Conservation (phyloP, 2,329 filamentous ascomycete species). For the Fusarium lateritium region DNA sequence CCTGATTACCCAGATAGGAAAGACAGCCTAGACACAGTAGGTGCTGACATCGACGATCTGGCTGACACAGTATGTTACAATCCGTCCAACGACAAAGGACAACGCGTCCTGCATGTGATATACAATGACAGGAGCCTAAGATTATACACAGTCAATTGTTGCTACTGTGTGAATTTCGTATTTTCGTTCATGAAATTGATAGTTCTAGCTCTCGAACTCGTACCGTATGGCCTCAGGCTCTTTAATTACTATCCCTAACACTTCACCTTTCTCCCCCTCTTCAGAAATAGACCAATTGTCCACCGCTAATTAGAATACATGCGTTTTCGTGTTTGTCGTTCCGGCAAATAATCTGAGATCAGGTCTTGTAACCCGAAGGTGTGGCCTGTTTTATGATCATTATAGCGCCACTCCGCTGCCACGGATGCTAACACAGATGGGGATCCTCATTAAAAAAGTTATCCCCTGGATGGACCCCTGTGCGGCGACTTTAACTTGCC, state of each 20-base stretch:
- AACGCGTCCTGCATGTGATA: constrained; percentile 11
- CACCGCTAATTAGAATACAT: constrained; percentile 37
- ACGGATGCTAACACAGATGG: constrained; percentile 42
- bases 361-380: constrained; percentile 24
- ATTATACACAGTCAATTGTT: not conserved
- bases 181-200: not conserved
- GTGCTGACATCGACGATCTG: constrained; percentile 1
- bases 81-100: not conserved
- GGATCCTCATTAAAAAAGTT: constrained; percentile 53
- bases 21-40: constrained; percentile 10
- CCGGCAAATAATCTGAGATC: constrained; percentile 34
- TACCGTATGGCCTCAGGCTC: not conserved
- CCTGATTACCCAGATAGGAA: constrained; percentile 29
- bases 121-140: not conserved
- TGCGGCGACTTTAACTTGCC: constrained; percentile 30
- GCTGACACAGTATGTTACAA: constrained; percentile 19
- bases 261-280: not conserved
- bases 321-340: constrained; percentile 17
- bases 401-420: constrained; percentile 47
- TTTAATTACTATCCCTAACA: not conserved
- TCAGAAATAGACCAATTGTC: constrained; percentile 11
- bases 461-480: constrained; percentile 47
- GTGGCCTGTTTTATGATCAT: constrained; percentile 50
- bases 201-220: not conserved
- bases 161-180: constrained; percentile 13